Percentiles rank a stretch among this genome's conserved stretches.
Evolutionary conservation across 805 yeast species (phyloP).

Genomic region (Scheffersomyces coipomensis): DNA sequence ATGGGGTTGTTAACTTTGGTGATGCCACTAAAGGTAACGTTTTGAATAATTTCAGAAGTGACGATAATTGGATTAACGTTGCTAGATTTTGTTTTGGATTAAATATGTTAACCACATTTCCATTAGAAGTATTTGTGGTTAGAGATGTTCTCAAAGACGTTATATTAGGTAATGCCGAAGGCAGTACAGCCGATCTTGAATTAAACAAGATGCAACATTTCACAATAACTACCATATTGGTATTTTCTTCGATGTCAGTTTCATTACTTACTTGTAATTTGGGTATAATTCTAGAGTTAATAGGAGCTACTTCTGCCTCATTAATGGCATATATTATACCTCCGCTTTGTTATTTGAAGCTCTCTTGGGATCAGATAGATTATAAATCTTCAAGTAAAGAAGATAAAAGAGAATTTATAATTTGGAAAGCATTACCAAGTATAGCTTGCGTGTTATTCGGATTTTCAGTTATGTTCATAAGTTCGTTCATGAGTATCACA

Average conservation of each 20-base stretch:
- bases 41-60: constrained; percentile 78
- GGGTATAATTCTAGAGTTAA: constrained; percentile 85
- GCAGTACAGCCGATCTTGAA: constrained; percentile 34
- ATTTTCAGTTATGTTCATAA: constrained; percentile 68
- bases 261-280: constrained; percentile 81
- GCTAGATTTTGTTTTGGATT: constrained; percentile 91
- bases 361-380: constrained; percentile 49
- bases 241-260: constrained; percentile 68
- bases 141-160: constrained; percentile 81
- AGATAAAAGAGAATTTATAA: constrained; percentile 26
- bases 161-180: constrained; percentile 25
- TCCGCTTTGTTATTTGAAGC: constrained; percentile 73
- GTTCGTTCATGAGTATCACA: constrained; percentile 72
- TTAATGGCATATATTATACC: constrained; percentile 91
- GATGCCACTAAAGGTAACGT: constrained; percentile 82
- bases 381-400: constrained; percentile 13
- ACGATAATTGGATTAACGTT: constrained; percentile 72
- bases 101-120: constrained; percentile 90
- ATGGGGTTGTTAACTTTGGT: constrained; percentile 76
- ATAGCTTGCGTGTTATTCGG: constrained; percentile 71
- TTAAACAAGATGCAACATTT: constrained; percentile 53
- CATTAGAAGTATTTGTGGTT: constrained; percentile 86
- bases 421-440: constrained; percentile 52
- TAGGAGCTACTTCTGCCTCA: constrained; percentile 92
- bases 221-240: constrained; percentile 61